Base-by-base conservation (phyloP, 179 eudicot species). In the Patellifolia procumbens region DNA sequence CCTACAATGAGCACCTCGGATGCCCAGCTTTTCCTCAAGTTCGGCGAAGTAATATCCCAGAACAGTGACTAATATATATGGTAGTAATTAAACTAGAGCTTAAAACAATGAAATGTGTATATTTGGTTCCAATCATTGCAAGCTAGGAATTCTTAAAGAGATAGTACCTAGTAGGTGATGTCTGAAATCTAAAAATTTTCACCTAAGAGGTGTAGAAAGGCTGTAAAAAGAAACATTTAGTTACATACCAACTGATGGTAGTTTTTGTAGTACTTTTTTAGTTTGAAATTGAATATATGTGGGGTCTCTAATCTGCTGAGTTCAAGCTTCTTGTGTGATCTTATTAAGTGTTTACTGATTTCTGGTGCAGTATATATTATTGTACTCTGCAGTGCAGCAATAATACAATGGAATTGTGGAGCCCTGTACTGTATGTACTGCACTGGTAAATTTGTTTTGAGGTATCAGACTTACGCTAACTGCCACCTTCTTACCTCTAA, bases 21-120 rank as follows among this genome's bases (percentile, higher is more conserved):
- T 84, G 98, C 97, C 51, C 96, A 94, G 59, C 91, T 96, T 69
- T 96, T 96, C 70, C 88, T 91, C 15, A 91, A 93, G 79, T 96
- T 96, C 73, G 97, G 98, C 4, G 94, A 96, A 84, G 97, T 94
- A 28, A 96, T 96, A 70, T 93, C 99, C 43, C 98, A 91, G 73
- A 93, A 94, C 88, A 96, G 89, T 52, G 86, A 55, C 17, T 82
- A 64, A 45, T 26, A 7, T 42, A 68, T 31, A 20, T 63, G 0
- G 20, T 2, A 55, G 56, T 16, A 74, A 16, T 46, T 49, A 32
- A 15, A 2, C 28, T 35, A 49, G 52, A 62, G 7, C 70, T 28
- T 3, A 20, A 46, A 61, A 67, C 71, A 16, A 16, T 51, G 24
- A 39, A 69, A 70, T 76, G 80, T 80, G 83, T 80, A 80, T 56